A percentile compares a stretch with the other conserved stretches of the same genome.
Evolutionary conservation across 1,284 basidiomycete species (phyloP).

Genomic region (Malassezia obtusa): DNA sequence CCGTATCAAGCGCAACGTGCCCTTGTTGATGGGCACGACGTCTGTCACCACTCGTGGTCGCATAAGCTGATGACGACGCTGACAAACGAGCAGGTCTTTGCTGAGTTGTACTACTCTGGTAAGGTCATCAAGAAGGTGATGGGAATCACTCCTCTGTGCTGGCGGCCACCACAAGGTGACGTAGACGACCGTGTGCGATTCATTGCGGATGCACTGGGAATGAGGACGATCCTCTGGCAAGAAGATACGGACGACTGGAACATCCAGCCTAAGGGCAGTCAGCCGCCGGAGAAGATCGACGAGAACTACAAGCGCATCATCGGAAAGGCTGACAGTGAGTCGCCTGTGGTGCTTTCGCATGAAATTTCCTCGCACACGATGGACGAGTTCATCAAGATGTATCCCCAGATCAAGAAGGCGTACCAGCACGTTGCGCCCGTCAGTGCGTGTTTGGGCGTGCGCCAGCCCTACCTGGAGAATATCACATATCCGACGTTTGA

Average conservation of each 20-base stretch:
- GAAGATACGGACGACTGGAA: slow-evolving; percentile 52
- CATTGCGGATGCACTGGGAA: slow-evolving; percentile 52
- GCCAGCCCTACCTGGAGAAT: slow-evolving; percentile 16
- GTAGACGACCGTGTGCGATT: slow-evolving; percentile 54
- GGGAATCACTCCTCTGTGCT: slow-evolving; percentile 52
- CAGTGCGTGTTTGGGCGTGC: slow-evolving; percentile 19
- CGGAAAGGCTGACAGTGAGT: neutral
- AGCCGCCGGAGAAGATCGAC: slow-evolving; percentile 39
- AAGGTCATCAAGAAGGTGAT: slow-evolving; percentile 52
- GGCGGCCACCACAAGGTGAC: slow-evolving; percentile 53
- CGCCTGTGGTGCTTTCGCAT: slow-evolving; percentile 24
- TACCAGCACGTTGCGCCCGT: slow-evolving; percentile 25
- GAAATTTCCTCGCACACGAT: slow-evolving; percentile 23
- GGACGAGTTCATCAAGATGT: slow-evolving; percentile 19
- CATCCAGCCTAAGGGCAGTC: slow-evolving; percentile 34
- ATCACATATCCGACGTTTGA: slow-evolving; percentile 19
- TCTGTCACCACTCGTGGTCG: slow-evolving; percentile 48
- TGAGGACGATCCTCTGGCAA: slow-evolving; percentile 53
- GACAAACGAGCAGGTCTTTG: slow-evolving; percentile 53
- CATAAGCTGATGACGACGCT: slow-evolving; percentile 53
- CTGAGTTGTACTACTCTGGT: slow-evolving; percentile 55
- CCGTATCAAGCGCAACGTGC: slow-evolving; percentile 53
- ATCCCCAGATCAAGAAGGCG: slow-evolving; percentile 15
- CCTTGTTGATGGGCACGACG: slow-evolving; percentile 37
- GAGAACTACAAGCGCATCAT: slow-evolving; percentile 7